These are phyloP conservation scores for Plenodomus biglobosus DNA, from an alignment of 2,329 filamentous ascomycete genomes.

Conservation along the genomic window DNA sequence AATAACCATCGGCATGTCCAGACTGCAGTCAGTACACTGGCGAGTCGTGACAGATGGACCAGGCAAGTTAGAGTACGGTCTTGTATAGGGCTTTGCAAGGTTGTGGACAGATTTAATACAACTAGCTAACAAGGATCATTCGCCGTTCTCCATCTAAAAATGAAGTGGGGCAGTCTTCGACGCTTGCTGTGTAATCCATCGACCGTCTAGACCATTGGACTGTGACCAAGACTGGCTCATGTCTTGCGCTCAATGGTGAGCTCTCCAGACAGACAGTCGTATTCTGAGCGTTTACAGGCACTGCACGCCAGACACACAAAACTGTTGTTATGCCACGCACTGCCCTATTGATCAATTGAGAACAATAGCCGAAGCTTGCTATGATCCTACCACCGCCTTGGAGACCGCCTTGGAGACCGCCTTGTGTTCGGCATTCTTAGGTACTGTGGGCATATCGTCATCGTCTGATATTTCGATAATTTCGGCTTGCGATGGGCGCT, in stretches of 20 bases:
- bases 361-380: not conserved
- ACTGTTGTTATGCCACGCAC: too few species aligned
- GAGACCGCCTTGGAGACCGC: not conserved
- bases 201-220: too few species aligned
- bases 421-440: not conserved
- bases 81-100: not conserved
- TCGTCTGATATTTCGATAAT: slow-evolving; percentile 35
- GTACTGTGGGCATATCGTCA: slow-evolving; percentile 9
- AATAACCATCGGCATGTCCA: not conserved
- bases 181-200: too few species aligned
- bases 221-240: too few species aligned
- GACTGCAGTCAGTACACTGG: not conserved
- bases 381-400: not conserved
- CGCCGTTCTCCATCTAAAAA: too few species aligned
- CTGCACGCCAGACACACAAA: too few species aligned
- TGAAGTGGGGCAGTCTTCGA: too few species aligned
- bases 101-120: not conserved
- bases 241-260: too few species aligned
- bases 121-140: too few species aligned
- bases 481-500: slow-evolving; percentile 29
- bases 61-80: not conserved
- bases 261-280: too few species aligned
- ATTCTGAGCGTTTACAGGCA: too few species aligned
- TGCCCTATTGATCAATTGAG: slow-evolving; percentile 4
- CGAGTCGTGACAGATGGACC: not conserved